These are phyloP conservation scores for Schizothecium vesticola DNA, from an alignment of 495 filamentous ascomycete genomes.

Conservation along the genomic window DNA sequence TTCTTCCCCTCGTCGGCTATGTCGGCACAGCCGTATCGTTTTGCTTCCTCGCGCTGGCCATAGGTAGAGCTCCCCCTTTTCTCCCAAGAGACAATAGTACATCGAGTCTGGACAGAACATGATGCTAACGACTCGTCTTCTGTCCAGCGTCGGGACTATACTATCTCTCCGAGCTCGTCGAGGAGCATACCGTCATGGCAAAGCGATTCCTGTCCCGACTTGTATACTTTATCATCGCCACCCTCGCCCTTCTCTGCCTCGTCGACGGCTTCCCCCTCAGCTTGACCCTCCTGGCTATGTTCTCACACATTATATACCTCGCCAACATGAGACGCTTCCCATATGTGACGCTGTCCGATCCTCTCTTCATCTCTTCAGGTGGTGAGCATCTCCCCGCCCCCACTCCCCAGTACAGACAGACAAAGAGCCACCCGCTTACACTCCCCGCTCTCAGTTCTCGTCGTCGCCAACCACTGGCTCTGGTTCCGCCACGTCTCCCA, in stretches of 20 bases:
- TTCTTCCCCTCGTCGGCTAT: slow-evolving; percentile 85
- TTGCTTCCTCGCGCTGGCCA: slow-evolving; percentile 85
- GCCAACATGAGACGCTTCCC: slow-evolving; percentile 87
- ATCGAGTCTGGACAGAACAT: too few relatives aligned
- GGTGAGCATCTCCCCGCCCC: slow-evolving; percentile 37
- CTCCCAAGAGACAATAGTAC: too few relatives aligned
- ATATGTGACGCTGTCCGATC: slow-evolving; percentile 81
- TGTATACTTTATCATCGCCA: slow-evolving; percentile 75
- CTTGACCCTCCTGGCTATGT: slow-evolving; percentile 68
- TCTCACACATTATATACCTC: slow-evolving; percentile 80
- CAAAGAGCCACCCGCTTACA: neutral
- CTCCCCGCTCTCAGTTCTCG: slow-evolving; percentile 51
- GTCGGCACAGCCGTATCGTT: slow-evolving; percentile 84
- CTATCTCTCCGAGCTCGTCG: slow-evolving; percentile 95
- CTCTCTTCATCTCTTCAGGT: slow-evolving; percentile 81
- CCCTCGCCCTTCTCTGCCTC: slow-evolving; percentile 68
- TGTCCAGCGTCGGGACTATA: slow-evolving; percentile 84
- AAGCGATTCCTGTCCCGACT: slow-evolving; percentile 76
- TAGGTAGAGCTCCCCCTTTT: slow-evolving; percentile 53
- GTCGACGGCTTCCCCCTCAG: slow-evolving; percentile 79
- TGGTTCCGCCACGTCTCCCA: slow-evolving; percentile 93
- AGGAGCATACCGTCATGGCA: slow-evolving; percentile 91
- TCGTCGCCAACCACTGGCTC: slow-evolving; percentile 88
- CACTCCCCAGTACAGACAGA: neutral
- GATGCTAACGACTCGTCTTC: neutral